These are phyloP conservation scores for Phycomyces blakesleeanus DNA, from an alignment of 192 early-diverging fungal genomes.

Conservation along the genomic window DNA sequence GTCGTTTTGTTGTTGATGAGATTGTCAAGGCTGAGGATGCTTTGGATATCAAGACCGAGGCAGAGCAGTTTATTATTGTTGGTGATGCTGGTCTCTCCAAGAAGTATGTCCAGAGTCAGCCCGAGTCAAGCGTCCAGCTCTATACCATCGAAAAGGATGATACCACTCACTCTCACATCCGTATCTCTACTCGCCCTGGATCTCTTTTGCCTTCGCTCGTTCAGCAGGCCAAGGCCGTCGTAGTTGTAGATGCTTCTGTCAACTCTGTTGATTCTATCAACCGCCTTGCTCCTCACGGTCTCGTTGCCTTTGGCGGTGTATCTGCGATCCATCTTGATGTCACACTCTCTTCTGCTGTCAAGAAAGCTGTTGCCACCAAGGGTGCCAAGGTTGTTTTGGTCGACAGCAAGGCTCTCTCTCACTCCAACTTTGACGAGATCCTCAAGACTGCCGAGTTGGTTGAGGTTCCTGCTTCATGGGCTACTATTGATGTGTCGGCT, in stretches of 20 bases:
- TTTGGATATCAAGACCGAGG: background rate
- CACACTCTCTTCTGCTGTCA: background rate
- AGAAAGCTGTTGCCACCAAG: background rate
- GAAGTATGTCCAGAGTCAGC: background rate
- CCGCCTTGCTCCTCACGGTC: constrained; percentile 4
- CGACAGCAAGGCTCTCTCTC: background rate
- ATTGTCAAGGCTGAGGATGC: background rate
- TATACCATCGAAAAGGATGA: constrained; percentile 13
- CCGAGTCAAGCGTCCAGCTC: constrained; percentile 16
- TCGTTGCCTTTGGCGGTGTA: background rate
- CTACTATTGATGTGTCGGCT: constrained; percentile 11
- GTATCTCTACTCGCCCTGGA: constrained; percentile 12
- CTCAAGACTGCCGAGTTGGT: constrained; percentile 36
- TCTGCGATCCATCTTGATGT: background rate
- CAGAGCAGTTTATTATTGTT: constrained; percentile 19
- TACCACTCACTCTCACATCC: constrained; percentile 27
- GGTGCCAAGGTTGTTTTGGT: constrained; percentile 6
- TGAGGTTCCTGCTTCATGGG: constrained; percentile 20
- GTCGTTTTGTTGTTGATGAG: constrained; percentile 20
- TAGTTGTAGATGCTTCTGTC: constrained; percentile 6
- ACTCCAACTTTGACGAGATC: background rate
- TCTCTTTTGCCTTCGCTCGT: constrained; percentile 27
- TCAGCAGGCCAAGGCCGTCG: constrained; percentile 12
- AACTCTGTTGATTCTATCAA: constrained; percentile 8
- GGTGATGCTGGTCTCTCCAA: constrained; percentile 18